These are phyloP conservation scores for Rhododendron kiyosumense DNA, from an alignment of 148 eudicot species.

Conservation along the genomic window DNA sequence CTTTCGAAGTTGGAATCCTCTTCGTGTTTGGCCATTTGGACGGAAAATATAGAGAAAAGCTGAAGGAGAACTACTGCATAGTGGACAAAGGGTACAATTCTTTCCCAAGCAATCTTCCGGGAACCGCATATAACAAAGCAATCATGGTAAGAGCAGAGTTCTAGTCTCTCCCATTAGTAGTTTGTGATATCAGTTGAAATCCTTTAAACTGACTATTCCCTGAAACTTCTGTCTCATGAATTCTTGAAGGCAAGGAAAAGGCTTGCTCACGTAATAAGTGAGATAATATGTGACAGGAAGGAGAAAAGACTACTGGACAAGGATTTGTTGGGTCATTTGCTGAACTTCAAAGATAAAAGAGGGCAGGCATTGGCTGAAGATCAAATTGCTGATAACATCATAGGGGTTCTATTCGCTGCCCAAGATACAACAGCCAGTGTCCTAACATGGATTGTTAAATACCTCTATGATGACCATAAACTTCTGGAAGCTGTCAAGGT, in stretches of 20 bases:
- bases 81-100: slow-evolving; percentile 47
- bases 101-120: slow-evolving; percentile 38
- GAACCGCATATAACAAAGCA: slow-evolving; percentile 44
- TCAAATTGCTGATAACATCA: slow-evolving; percentile 68
- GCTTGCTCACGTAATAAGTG: slow-evolving; percentile 40
- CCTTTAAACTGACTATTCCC: background rate
- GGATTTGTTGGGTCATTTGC: slow-evolving; percentile 52
- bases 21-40: slow-evolving; percentile 35
- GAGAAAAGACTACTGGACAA: slow-evolving; percentile 46
- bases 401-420: slow-evolving; percentile 87
- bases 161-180: background rate
- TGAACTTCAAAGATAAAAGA: slow-evolving; percentile 55
- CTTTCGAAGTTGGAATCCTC: slow-evolving; percentile 45
- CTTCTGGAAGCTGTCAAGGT: slow-evolving; percentile 62
- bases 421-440: slow-evolving; percentile 92
- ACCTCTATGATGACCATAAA: slow-evolving; percentile 50
- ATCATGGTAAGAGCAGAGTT: slow-evolving; percentile 26
- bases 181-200: background rate
- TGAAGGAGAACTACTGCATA: slow-evolving; percentile 34
- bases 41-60: slow-evolving; percentile 16
- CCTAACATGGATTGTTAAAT: slow-evolving; percentile 82
- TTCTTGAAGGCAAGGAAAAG: slow-evolving; percentile 56
- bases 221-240: background rate
- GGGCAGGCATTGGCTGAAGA: slow-evolving; percentile 49
- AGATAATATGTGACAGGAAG: slow-evolving; percentile 58